Conservation (phyloP, 495 filamentous ascomycete genomes). For the Penicillium canescens region DNA sequence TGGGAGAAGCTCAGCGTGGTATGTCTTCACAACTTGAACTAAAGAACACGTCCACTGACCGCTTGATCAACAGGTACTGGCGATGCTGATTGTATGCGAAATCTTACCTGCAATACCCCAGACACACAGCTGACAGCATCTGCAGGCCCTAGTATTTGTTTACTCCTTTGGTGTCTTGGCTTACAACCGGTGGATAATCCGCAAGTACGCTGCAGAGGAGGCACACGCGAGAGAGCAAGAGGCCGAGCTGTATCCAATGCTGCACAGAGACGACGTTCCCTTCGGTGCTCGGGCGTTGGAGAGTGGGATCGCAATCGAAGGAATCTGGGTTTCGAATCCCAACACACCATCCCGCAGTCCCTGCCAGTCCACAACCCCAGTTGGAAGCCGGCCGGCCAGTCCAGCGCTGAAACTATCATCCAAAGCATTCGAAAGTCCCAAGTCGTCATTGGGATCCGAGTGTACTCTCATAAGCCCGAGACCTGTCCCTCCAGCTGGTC, state of each 20-base stretch:
- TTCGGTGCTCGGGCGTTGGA: slow-evolving; percentile 91
- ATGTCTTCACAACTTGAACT: slow-evolving; percentile 33
- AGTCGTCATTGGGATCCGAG: slow-evolving; percentile 3
- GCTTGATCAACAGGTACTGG: slow-evolving; percentile 37
- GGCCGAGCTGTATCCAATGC: slow-evolving; percentile 27
- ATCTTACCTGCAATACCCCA: background rate
- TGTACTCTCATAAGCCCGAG: background rate
- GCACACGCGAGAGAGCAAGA: slow-evolving; percentile 58
- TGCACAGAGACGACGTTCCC: slow-evolving; percentile 63
- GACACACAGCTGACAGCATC: slow-evolving; percentile 29
- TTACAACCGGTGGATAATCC: slow-evolving; percentile 63
- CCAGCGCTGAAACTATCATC: slow-evolving; percentile 4
- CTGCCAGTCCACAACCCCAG: slow-evolving; percentile 20
- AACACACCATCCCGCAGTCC: slow-evolving; percentile 46
- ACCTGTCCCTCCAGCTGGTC: slow-evolving; percentile 3
- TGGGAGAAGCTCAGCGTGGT: slow-evolving; percentile 95
- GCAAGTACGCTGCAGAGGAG: slow-evolving; percentile 64
- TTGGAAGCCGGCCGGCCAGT: slow-evolving; percentile 13
- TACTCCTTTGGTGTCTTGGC: slow-evolving; percentile 45
- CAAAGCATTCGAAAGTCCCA: background rate
- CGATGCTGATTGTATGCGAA: slow-evolving; percentile 44
- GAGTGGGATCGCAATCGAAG: slow-evolving; percentile 80
- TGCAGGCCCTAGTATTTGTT: slow-evolving; percentile 47
- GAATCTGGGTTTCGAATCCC: slow-evolving; percentile 79
- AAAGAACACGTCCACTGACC: slow-evolving; percentile 14